These are phyloP conservation scores for Cochlearia excelsa DNA, from an alignment of 345 rosid genomes.

Conservation along the genomic window DNA sequence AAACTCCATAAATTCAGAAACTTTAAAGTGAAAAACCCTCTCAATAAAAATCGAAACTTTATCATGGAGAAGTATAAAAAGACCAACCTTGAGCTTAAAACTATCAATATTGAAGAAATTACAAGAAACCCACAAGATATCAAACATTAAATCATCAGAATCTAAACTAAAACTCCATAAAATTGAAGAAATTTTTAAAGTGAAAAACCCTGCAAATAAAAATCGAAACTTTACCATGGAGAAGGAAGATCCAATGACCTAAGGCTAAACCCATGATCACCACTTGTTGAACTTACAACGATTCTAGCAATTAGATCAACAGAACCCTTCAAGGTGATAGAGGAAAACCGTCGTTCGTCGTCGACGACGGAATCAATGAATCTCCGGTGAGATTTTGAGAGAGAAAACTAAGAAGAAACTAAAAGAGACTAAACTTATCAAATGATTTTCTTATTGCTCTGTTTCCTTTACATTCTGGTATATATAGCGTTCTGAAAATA, in stretches of 20 bases:
- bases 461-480: too few species aligned
- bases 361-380: too few species aligned
- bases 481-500: too few species aligned
- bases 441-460: too few species aligned
- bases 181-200: background rate
- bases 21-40: background rate
- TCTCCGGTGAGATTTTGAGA: too few species aligned
- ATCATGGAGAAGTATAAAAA: slow-evolving; percentile 64
- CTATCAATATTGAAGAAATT: too few species aligned
- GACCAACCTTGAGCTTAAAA: too few species aligned
- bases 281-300: slow-evolving; percentile 37
- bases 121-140: too few species aligned
- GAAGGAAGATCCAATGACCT: slow-evolving; percentile 68
- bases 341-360: too few species aligned
- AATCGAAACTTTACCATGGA: slow-evolving; percentile 54
- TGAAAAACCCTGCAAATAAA: background rate
- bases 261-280: slow-evolving; percentile 45
- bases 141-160: too few species aligned
- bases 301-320: slow-evolving; percentile 35
- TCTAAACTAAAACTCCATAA: slow-evolving; percentile 1
- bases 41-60: background rate
- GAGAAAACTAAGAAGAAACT: too few species aligned
- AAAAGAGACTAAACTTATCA: too few species aligned
- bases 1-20: background rate
- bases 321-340: slow-evolving; percentile 14